A percentile compares a stretch with the other conserved stretches of the same genome.
Evolutionary conservation across 1,284 basidiomycete genomes (phyloP).

Genomic region (Cutaneotrichosporon sp.): DNA sequence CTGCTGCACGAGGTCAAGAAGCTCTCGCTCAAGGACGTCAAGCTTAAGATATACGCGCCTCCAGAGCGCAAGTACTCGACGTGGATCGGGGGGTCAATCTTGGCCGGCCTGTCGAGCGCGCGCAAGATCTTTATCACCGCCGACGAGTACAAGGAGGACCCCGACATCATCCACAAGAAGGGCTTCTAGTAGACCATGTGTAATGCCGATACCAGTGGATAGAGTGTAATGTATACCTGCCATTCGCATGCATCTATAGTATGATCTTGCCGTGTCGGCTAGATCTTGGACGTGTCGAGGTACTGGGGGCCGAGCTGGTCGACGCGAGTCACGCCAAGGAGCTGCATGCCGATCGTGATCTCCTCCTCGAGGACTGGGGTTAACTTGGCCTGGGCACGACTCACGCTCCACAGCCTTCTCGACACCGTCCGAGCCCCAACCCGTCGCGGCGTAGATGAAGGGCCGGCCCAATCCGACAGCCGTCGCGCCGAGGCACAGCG

Average conservation of each 20-base stretch:
- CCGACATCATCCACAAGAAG: constrained; percentile 83
- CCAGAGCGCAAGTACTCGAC: constrained; percentile 97
- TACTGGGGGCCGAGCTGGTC: constrained; percentile 43
- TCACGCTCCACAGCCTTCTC: constrained; percentile 60
- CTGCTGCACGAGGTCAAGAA: constrained; percentile 95
- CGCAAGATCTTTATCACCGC: constrained; percentile 99
- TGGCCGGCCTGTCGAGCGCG: constrained; percentile 94
- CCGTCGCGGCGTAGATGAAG: constrained; percentile 84
- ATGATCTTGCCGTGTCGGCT: background rate
- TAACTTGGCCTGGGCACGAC: constrained; percentile 16
- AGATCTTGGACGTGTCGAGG: constrained; percentile 34
- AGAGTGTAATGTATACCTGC: constrained; percentile 6
- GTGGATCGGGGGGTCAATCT: constrained; percentile 97
- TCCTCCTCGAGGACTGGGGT: constrained; percentile 68
- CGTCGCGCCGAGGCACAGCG: constrained; percentile 80
- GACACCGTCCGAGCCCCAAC: constrained; percentile 81
- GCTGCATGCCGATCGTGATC: constrained; percentile 72
- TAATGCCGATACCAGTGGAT: constrained; percentile 3
- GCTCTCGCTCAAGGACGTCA: constrained; percentile 93
- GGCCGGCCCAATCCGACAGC: constrained; percentile 84
- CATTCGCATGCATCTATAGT: background rate
- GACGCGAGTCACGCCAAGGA: constrained; percentile 69
- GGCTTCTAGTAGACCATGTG: constrained; percentile 38
- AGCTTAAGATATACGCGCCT: constrained; percentile 99
- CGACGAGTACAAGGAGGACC: constrained; percentile 99